Evolutionary conservation across 1,284 basidiomycete species (phyloP).

Genomic region (Xerocomus amazonicus): DNA sequence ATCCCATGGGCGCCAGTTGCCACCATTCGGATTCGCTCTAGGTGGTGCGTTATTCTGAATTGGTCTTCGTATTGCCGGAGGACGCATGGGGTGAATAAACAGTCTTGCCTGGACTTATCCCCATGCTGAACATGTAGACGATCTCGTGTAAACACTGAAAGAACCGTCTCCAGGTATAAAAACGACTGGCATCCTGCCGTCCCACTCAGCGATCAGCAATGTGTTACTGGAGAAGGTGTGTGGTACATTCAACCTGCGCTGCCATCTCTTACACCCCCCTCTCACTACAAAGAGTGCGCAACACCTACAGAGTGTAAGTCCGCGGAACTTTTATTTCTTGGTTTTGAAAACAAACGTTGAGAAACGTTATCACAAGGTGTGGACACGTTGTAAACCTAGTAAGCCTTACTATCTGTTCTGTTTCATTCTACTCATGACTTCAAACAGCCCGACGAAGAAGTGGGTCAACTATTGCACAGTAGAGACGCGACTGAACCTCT

Average conservation of each 20-base stretch:
- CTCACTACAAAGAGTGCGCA: conserved; percentile 41
- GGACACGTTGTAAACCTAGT: conserved; percentile 57
- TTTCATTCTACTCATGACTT: conserved; percentile 8
- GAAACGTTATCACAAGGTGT: conserved; percentile 41
- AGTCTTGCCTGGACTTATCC: conserved; percentile 22
- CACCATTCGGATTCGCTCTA: conserved; percentile 22
- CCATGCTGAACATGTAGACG: conserved; percentile 25
- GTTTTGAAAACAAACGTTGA: conserved; percentile 4
- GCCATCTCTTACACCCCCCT: conserved; percentile 6
- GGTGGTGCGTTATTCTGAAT: conserved; percentile 25
- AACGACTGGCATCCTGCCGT: conserved; percentile 15
- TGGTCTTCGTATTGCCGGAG: conserved; percentile 24
- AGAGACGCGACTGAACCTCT: conserved; percentile 11
- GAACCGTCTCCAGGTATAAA: conserved; percentile 30
- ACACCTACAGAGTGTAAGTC: conserved; percentile 46
- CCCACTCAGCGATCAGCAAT: conserved; percentile 28
- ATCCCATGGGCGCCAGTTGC: conserved; percentile 8
- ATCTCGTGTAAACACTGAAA: conserved; percentile 32
- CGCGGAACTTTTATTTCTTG: not conserved
- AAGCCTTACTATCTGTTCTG: conserved; percentile 21
- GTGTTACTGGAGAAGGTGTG: conserved; percentile 45
- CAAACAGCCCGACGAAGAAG: conserved; percentile 61
- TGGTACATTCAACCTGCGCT: conserved; percentile 1
- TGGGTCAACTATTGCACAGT: conserved; percentile 23
- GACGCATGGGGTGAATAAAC: conserved; percentile 31